Evolutionary conservation across 257 asterid species (phyloP).

Genomic region (Ilex aquifolium): DNA sequence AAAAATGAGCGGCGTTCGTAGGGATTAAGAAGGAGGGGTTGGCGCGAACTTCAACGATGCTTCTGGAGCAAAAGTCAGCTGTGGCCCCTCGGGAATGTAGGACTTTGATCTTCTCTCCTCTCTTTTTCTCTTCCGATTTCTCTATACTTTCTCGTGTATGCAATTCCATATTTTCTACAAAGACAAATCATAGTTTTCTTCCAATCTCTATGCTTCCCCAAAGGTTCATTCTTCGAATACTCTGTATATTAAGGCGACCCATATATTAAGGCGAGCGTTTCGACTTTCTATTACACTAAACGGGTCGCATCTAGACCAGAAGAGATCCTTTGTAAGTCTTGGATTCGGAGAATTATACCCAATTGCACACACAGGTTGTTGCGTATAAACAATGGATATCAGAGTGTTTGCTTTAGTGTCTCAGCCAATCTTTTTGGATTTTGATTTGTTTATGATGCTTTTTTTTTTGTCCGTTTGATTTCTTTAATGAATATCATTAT

Average conservation of each 20-base stretch:
- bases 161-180: background rate
- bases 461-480: too few species aligned
- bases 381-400: background rate
- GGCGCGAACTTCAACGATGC: slow-evolving; percentile 47
- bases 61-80: slow-evolving; percentile 21
- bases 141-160: background rate
- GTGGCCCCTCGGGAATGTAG: slow-evolving; percentile 34
- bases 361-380: background rate
- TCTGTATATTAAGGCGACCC: background rate
- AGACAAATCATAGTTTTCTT: background rate
- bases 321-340: background rate
- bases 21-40: slow-evolving; percentile 7
- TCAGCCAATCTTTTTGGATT: background rate
- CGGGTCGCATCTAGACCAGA: background rate
- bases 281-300: background rate
- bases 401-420: background rate
- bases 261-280: background rate
- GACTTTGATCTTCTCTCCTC: background rate
- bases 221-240: background rate
- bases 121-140: too few species aligned
- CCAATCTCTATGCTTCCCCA: background rate
- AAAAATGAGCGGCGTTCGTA: slow-evolving; percentile 17
- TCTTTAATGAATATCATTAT: background rate
- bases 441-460: background rate
- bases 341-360: background rate